Percentiles rank a stretch among this genome's conserved stretches.
Conservation (phyloP, 2,329 filamentous ascomycete genomes). For the Sporothrix mexicana region DNA sequence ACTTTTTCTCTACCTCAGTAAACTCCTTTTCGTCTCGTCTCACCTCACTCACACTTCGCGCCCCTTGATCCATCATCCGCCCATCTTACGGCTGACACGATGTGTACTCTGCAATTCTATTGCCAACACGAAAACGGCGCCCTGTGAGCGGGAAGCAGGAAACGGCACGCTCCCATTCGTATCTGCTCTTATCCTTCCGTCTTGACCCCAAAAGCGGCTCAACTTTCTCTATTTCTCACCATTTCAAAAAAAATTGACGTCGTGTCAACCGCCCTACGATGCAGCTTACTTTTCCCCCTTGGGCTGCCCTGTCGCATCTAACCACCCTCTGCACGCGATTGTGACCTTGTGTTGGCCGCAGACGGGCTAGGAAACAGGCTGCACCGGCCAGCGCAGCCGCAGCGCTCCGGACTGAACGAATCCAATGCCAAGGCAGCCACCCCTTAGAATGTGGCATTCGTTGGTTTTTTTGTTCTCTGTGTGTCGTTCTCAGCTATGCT, state of each 20-base stretch:
- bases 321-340: neutral
- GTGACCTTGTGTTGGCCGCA: neutral
- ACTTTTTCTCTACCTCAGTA: neutral
- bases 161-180: neutral
- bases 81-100: neutral
- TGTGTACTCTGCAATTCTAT: neutral
- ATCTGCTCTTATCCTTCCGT: neutral
- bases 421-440: slow-evolving; percentile 10
- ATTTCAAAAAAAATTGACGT: neutral
- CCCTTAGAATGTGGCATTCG: too few relatives aligned
- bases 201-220: too few relatives aligned
- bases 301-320: neutral
- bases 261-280: neutral
- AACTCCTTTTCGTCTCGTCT: neutral
- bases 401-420: slow-evolving; percentile 2
- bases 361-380: neutral
- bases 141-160: neutral
- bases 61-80: neutral
- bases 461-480: neutral
- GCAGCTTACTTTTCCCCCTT: neutral
- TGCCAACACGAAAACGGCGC: neutral
- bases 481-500: neutral
- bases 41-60: neutral
- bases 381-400: neutral
- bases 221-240: too few relatives aligned